Conservation (phyloP, 2,329 filamentous ascomycete genomes). For the Phoma sp. region DNA sequence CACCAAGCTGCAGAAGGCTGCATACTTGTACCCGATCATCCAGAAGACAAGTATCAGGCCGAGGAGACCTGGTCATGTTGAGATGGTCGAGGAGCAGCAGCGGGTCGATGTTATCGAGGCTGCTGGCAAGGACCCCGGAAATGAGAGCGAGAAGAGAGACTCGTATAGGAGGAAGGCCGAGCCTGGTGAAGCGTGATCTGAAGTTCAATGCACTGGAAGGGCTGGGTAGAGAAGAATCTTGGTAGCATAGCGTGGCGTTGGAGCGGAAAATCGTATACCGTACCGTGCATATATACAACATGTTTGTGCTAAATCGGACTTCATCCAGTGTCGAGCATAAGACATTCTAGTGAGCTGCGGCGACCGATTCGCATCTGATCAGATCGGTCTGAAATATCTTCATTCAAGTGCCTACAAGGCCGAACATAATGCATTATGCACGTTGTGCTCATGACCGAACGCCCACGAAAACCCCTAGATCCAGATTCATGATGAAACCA, state of each 20-base stretch:
- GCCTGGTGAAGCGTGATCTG: slow-evolving; percentile 22
- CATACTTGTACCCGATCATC: slow-evolving; percentile 67
- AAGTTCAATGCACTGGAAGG: background rate
- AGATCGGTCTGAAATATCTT: background rate
- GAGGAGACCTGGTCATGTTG: slow-evolving; percentile 49
- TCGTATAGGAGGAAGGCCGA: slow-evolving; percentile 55
- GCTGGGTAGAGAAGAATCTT: background rate
- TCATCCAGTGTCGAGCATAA: no score
- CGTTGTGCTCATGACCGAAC: background rate
- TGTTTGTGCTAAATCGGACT: background rate
- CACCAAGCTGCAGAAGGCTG: slow-evolving; percentile 55
- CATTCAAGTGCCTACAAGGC: no score
- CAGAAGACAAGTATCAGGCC: slow-evolving; percentile 61
- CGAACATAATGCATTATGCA: background rate
- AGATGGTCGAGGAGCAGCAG: slow-evolving; percentile 51
- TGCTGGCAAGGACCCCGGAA: slow-evolving; percentile 57
- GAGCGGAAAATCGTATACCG: slow-evolving; percentile 9
- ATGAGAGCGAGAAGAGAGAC: slow-evolving; percentile 56
- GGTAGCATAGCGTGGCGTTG: slow-evolving; percentile 19
- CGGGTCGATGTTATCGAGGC: slow-evolving; percentile 61
- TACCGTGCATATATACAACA: slow-evolving; percentile 1
- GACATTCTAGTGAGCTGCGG: no score
- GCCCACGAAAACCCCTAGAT: background rate
- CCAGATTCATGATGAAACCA: background rate
- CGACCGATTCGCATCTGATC: background rate